Evolutionary conservation across 768 basidiomycete species (phyloP).

Genomic region (Serendipita sp.): DNA sequence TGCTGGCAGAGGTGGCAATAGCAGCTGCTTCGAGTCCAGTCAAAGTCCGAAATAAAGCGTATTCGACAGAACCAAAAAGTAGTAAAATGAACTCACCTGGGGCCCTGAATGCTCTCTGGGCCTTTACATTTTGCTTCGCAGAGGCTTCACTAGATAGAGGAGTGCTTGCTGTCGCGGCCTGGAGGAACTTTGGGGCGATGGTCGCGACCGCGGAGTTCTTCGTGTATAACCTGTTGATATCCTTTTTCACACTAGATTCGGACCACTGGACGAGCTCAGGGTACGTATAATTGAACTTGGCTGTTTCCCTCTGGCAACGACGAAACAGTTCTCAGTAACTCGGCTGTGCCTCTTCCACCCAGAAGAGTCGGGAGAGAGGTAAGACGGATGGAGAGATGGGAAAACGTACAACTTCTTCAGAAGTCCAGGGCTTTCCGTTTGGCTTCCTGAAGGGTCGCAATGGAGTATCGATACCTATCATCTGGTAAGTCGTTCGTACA

Average conservation of each 20-base stretch:
- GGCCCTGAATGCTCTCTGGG: too few relatives aligned
- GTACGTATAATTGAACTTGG: slow-evolving; percentile 31
- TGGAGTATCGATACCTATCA: neutral
- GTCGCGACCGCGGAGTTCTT: neutral
- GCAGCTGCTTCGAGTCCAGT: too few relatives aligned
- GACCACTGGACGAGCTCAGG: slow-evolving; percentile 23
- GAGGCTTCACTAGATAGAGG: too few relatives aligned
- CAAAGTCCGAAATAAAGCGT: too few relatives aligned
- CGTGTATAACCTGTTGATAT: neutral
- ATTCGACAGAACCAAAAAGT: too few relatives aligned
- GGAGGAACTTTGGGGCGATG: neutral
- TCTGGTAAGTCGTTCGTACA: neutral
- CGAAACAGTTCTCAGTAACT: neutral
- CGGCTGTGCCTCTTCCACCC: too few relatives aligned
- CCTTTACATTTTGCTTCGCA: too few relatives aligned
- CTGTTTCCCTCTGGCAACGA: slow-evolving; percentile 14
- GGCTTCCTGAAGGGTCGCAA: slow-evolving; percentile 31
- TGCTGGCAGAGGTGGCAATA: too few relatives aligned
- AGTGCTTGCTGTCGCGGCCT: neutral
- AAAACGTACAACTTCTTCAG: slow-evolving; percentile 16
- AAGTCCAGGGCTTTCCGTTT: slow-evolving; percentile 26
- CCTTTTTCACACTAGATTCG: neutral
- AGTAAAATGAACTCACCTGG: too few relatives aligned
- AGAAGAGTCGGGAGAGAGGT: too few relatives aligned
- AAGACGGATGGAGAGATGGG: neutral